phyloP scores from a whole-genome alignment of 2,329 filamentous ascomycete species.

The Fusarium gaditjirri region DNA sequence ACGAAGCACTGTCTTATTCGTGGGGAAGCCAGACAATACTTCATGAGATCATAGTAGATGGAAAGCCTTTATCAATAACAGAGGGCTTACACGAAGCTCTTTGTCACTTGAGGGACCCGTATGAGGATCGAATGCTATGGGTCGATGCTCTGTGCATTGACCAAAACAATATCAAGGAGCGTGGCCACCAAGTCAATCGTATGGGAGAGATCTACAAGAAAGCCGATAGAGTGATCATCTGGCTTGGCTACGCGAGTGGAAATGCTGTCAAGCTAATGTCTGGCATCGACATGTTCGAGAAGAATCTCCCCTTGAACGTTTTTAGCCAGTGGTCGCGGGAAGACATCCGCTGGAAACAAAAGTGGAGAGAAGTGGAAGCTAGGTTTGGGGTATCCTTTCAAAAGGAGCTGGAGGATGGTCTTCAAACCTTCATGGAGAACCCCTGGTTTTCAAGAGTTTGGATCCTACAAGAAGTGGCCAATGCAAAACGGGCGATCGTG shows the following conservation, averaged over 20 bases:
- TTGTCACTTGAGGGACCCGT: accelerated
- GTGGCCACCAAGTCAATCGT: neutral
- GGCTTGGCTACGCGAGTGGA: neutral
- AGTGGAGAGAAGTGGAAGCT: no score
- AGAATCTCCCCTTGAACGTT: accelerated
- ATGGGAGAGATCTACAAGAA: conserved; percentile 11
- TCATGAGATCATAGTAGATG: neutral
- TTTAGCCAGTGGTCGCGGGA: neutral
- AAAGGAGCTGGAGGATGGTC: no score
- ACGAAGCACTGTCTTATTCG: conserved; percentile 10
- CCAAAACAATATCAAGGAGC: conserved; percentile 7
- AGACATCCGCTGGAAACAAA: neutral
- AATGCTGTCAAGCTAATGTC: accelerated
- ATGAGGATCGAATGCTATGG: conserved; percentile 2
- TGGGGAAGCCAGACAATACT: neutral
- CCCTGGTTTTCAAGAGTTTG: no score
- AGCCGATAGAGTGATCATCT: neutral
- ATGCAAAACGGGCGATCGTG: neutral
- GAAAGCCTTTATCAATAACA: neutral
- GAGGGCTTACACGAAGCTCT: neutral
- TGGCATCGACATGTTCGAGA: neutral
- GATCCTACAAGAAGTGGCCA: neutral
- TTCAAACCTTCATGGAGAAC: neutral
- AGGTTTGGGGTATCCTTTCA: no score
- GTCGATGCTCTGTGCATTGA: conserved; percentile 19